phyloP scores from a whole-genome alignment of 2,329 filamentous ascomycete species.

The Colletotrichum orchidophilum region DNA sequence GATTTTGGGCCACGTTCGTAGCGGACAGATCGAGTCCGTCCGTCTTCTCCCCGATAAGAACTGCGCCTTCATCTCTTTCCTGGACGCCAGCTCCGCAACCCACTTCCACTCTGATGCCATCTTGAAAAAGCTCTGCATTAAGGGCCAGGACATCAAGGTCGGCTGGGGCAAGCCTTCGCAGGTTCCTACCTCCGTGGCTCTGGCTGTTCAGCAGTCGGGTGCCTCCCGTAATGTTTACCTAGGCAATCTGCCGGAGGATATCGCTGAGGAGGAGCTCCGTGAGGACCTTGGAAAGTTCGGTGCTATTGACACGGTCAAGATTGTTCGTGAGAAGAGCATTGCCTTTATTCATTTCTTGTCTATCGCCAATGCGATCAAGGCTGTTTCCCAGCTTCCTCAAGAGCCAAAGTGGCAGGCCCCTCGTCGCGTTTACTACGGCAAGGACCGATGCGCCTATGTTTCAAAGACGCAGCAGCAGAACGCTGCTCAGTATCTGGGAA shows the following conservation, averaged over 20 bases:
- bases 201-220: slow-evolving; percentile 96
- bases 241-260: slow-evolving; percentile 90
- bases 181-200: slow-evolving; percentile 95
- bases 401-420: slow-evolving; percentile 97
- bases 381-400: slow-evolving; percentile 93
- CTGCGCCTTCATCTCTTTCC: slow-evolving; percentile 98
- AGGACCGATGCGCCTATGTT: slow-evolving; percentile 97
- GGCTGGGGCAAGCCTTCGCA: slow-evolving; percentile 99
- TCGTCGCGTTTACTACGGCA: slow-evolving; percentile 96
- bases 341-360: slow-evolving; percentile 98
- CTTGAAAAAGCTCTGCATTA: slow-evolving; percentile 98
- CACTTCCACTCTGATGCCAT: slow-evolving; percentile 99
- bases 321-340: slow-evolving; percentile 97
- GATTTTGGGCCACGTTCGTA: slow-evolving; percentile 94
- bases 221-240: slow-evolving; percentile 98
- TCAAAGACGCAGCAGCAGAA: slow-evolving; percentile 99
- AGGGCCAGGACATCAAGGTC: slow-evolving; percentile 99
- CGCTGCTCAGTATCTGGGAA: slow-evolving; percentile 96
- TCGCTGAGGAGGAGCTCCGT: slow-evolving; percentile 89
- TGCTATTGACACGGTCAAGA: slow-evolving; percentile 95
- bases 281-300: slow-evolving; percentile 97
- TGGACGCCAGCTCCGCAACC: slow-evolving; percentile 96
- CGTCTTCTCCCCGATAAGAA: slow-evolving; percentile 98
- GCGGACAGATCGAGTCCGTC: slow-evolving; percentile 99
- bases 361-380: slow-evolving; percentile 98